phyloP scores from a whole-genome alignment of 2,329 filamentous ascomycete genomes.

The Zymoseptoria passerinii region DNA sequence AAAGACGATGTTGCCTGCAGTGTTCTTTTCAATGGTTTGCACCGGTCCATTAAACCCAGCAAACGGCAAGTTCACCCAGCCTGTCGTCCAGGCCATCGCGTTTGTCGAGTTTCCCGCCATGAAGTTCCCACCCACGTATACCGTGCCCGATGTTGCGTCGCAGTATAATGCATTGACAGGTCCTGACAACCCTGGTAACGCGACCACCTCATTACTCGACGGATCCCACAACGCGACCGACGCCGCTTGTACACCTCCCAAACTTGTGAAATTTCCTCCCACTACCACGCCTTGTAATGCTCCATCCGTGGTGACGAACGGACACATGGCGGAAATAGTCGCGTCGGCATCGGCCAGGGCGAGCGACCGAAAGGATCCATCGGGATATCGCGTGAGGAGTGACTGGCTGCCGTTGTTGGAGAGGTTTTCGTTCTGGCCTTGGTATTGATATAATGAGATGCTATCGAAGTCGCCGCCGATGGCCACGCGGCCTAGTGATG shows the following conservation, averaged over 20 bases:
- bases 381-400: slow-evolving; percentile 72
- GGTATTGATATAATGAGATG: slow-evolving; percentile 80
- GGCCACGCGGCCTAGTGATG: slow-evolving; percentile 69
- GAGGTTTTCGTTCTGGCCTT: slow-evolving; percentile 64
- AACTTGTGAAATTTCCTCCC: slow-evolving; percentile 90
- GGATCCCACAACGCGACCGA: slow-evolving; percentile 77
- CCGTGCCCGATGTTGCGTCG: slow-evolving; percentile 65
- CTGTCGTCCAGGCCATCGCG: slow-evolving; percentile 71
- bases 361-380: slow-evolving; percentile 70
- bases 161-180: slow-evolving; percentile 77
- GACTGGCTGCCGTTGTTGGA: slow-evolving; percentile 72
- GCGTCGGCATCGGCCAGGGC: slow-evolving; percentile 71
- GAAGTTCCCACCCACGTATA: slow-evolving; percentile 88
- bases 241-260: slow-evolving; percentile 66
- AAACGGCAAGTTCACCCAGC: slow-evolving; percentile 78
- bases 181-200: slow-evolving; percentile 74
- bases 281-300: slow-evolving; percentile 67
- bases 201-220: slow-evolving; percentile 57
- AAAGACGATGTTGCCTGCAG: slow-evolving; percentile 81
- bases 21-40: slow-evolving; percentile 69
- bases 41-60: slow-evolving; percentile 92
- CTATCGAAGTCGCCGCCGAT: slow-evolving; percentile 84
- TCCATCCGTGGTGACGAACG: slow-evolving; percentile 60
- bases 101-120: slow-evolving; percentile 74
- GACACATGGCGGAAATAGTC: slow-evolving; percentile 81